Conservation (phyloP, 2,329 filamentous ascomycete genomes). For the Claviceps paspali region DNA sequence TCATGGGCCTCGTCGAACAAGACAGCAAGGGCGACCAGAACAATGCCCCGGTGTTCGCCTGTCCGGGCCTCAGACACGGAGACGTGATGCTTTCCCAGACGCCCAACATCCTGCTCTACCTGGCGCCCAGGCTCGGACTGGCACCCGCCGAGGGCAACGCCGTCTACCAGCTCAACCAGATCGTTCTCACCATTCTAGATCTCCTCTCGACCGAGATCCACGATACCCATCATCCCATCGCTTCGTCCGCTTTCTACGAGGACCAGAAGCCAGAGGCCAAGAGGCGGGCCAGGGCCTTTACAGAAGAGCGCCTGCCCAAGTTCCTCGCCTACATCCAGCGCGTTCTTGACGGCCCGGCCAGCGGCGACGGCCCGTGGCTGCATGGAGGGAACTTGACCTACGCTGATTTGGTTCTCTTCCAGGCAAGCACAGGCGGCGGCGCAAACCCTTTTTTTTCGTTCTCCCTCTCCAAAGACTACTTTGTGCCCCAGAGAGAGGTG, state of each 20-base stretch:
- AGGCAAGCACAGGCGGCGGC: conserved; percentile 32
- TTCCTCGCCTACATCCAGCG: conserved; percentile 57
- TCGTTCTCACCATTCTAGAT: conserved; percentile 57
- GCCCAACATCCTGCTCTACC: conserved; percentile 57
- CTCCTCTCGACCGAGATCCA: conserved; percentile 56
- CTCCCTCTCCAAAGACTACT: background rate
- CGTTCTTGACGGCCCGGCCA: conserved; percentile 39
- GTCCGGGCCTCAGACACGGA: conserved; percentile 50
- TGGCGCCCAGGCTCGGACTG: conserved; percentile 45
- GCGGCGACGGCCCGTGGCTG: conserved; percentile 45
- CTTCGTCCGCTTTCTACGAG: conserved; percentile 47
- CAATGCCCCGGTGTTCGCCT: conserved; percentile 52
- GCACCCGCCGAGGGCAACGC: conserved; percentile 26
- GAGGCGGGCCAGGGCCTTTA: conserved; percentile 40
- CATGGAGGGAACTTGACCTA: conserved; percentile 51
- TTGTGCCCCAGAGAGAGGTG: background rate
- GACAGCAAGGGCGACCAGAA: conserved; percentile 30
- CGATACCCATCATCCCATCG: conserved; percentile 61
- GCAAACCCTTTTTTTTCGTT: background rate
- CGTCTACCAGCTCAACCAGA: conserved; percentile 43
- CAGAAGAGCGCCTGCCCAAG: conserved; percentile 51
- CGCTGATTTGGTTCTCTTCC: conserved; percentile 60
- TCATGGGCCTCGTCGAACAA: conserved; percentile 31
- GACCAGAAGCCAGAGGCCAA: conserved; percentile 57
- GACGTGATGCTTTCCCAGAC: conserved; percentile 52